Percentiles rank a stretch among this genome's conserved stretches.
Evolutionary conservation across 202 grass and related monocot genomes (phyloP).

Genomic region (Schoenoplectus triqueter): DNA sequence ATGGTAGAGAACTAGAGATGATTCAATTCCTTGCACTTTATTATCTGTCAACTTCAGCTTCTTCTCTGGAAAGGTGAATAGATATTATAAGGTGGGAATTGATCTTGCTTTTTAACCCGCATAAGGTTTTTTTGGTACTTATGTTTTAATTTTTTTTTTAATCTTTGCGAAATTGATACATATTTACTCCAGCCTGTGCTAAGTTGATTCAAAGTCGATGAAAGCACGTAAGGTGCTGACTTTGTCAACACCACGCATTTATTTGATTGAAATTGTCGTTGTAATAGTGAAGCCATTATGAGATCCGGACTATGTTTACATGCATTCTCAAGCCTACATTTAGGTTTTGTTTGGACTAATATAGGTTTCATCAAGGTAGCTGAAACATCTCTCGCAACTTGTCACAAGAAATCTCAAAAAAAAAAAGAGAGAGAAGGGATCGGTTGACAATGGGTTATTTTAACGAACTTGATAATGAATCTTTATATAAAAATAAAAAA

Average conservation of each 20-base stretch:
- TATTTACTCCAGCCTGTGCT: too few relatives aligned
- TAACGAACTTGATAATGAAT: too few relatives aligned
- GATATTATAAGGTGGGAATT: not conserved
- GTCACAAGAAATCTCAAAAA: not conserved
- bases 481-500: too few relatives aligned
- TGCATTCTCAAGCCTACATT: not conserved
- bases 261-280: not conserved
- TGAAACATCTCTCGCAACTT: not conserved
- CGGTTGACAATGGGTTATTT: too few relatives aligned
- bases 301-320: too few relatives aligned
- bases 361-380: not conserved
- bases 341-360: constrained; percentile 6
- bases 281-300: too few relatives aligned
- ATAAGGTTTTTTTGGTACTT: not conserved
- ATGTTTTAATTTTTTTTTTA: not conserved
- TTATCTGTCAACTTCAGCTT: not conserved
- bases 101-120: not conserved
- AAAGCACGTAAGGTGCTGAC: not conserved
- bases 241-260: not conserved
- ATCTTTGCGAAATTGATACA: too few relatives aligned
- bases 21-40: not conserved
- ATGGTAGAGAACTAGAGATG: not conserved
- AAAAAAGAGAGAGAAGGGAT: not conserved
- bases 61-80: constrained; percentile 10
- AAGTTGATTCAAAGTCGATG: too few relatives aligned